phyloP scores from a whole-genome alignment of 495 filamentous ascomycete genomes.

The Aspergillus kassunensis region DNA sequence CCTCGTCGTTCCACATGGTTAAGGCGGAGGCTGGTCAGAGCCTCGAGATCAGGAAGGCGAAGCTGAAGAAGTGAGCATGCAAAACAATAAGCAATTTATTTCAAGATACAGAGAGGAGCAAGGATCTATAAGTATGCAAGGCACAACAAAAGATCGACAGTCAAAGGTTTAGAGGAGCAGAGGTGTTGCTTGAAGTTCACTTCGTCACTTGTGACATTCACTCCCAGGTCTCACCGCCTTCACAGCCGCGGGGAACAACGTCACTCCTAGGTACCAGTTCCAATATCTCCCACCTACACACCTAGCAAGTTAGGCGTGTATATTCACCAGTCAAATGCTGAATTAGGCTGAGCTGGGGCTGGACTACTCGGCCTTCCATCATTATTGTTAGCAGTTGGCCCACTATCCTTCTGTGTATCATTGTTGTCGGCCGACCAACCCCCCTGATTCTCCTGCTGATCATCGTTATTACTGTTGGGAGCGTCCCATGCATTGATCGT shows the following conservation, averaged over 20 bases:
- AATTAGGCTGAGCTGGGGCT: too few relatives aligned
- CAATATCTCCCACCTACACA: too few relatives aligned
- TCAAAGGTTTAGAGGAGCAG: not conserved
- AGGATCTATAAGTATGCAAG: not conserved
- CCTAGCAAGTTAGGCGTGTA: too few relatives aligned
- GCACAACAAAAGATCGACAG: not conserved
- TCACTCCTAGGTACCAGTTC: not conserved
- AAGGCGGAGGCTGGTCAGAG: constrained; percentile 18
- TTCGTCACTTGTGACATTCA: not conserved
- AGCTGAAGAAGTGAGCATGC: not conserved
- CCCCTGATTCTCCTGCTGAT: not conserved
- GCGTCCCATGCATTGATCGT: too few relatives aligned
- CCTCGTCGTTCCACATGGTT: constrained; percentile 76
- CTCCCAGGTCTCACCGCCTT: constrained; percentile 10
- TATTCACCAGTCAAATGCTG: too few relatives aligned
- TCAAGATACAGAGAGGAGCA: not conserved
- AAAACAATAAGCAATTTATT: not conserved
- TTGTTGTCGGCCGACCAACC: not conserved
- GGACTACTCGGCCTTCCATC: too few relatives aligned
- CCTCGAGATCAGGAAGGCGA: constrained; percentile 11
- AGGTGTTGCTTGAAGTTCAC: constrained; percentile 1
- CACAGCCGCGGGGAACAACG: constrained; percentile 11
- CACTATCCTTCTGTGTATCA: not conserved
- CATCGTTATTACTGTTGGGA: not conserved
- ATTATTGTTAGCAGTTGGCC: too few relatives aligned